A percentile compares a stretch with the other conserved stretches of the same genome.
phyloP scores from a whole-genome alignment of 2,329 filamentous ascomycete genomes.

The Cordyceps tenuipes region DNA sequence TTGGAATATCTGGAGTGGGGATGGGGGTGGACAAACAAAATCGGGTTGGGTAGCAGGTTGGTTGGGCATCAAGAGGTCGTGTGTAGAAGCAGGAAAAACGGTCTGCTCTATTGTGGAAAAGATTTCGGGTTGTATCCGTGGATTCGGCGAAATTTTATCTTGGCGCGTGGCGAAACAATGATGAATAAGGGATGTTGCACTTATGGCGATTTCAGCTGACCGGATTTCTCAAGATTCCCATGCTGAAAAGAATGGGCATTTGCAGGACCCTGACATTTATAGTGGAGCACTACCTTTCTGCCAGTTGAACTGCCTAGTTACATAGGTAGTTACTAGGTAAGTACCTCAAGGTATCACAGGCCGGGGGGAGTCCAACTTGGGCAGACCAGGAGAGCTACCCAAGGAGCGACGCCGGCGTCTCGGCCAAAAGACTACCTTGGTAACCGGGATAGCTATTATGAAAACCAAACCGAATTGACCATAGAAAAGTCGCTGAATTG shows the following conservation, averaged over 20 bases:
- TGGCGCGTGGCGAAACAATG: background rate
- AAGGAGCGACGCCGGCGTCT: too few relatives aligned
- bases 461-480: too few relatives aligned
- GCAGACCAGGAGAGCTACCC: too few relatives aligned
- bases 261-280: background rate
- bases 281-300: background rate
- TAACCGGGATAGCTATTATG: too few relatives aligned
- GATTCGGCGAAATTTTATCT: background rate
- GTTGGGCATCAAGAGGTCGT: background rate
- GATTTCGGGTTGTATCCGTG: background rate
- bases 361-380: too few relatives aligned
- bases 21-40: background rate
- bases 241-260: slow-evolving; percentile 8
- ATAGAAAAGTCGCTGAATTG: too few relatives aligned
- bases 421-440: too few relatives aligned
- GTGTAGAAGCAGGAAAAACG: background rate
- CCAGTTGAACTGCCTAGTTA: too few relatives aligned
- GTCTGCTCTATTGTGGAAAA: background rate
- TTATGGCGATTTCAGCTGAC: background rate
- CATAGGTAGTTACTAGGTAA: too few relatives aligned
- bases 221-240: background rate
- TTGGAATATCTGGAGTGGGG: background rate
- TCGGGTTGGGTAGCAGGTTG: background rate
- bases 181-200: background rate
- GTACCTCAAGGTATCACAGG: too few relatives aligned